Percentiles rank a stretch among this genome's conserved stretches.
phyloP scores from a whole-genome alignment of 345 rosid genomes.

The Dovyalis caffra region DNA sequence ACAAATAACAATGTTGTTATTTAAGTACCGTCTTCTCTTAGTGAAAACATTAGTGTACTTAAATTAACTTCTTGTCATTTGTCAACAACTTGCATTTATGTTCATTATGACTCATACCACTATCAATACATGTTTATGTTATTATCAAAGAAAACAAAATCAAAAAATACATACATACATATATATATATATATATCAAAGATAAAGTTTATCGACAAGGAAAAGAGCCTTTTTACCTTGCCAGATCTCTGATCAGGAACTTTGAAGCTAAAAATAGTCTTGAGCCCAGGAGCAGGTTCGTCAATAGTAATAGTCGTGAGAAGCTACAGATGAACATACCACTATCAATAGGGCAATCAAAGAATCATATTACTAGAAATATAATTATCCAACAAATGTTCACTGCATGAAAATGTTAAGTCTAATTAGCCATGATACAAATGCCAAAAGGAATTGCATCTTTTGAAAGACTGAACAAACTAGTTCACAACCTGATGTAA shows the following conservation, averaged over 20 bases:
- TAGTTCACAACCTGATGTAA: not conserved
- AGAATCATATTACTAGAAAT: not conserved
- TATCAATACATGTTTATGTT: no score
- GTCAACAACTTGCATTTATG: no score
- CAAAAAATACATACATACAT: no score
- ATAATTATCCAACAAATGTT: not conserved
- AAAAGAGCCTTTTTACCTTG: conserved; percentile 46
- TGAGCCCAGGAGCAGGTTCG: conserved; percentile 88
- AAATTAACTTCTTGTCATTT: no score
- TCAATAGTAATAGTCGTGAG: conserved; percentile 79
- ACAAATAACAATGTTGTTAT: no score
- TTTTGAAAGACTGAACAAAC: not conserved
- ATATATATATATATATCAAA: no score
- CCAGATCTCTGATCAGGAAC: conserved; percentile 96
- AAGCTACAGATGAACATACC: conserved; percentile 45
- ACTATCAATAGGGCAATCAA: not conserved
- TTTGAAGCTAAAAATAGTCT: conserved; percentile 73
- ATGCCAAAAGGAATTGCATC: not conserved
- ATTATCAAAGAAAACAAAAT: no score
- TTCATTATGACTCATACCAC: no score
- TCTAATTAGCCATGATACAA: not conserved
- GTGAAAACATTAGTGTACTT: no score
- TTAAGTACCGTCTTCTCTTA: no score
- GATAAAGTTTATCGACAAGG: not conserved
- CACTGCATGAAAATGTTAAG: not conserved